Base-by-base conservation (phyloP, 345 rosid genomes). In the Psidium friedrichsthalianum region DNA sequence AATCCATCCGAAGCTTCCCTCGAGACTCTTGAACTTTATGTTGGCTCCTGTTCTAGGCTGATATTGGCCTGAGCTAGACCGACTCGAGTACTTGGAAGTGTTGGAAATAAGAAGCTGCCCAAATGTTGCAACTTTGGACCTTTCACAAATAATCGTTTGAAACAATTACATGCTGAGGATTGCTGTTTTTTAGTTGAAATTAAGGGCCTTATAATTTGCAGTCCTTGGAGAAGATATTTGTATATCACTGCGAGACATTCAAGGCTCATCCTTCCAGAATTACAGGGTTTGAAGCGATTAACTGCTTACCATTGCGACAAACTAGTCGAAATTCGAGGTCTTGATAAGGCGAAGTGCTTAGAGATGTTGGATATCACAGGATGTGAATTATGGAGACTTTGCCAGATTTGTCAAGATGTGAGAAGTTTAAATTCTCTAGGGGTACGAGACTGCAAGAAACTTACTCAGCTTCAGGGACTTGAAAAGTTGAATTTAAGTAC, bases 151-250 rank as follows among this genome's bases (percentile, higher is more conserved):
- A 61, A 29, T 29, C 22, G 36, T 29, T 0, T 29, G 1, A 61
- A 61, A 61, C 2, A 5, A 29, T 15, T 61, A 1, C 1, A 7
- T 0, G 9, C 7, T 61, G 74, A 3, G 11, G 4, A 29, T 61
- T 15, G 74, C 5, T 0, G 15, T 16, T 29, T 6, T 8, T 42
- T 61, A 29, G 42, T 61, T 15, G 74, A 61, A 29, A 61, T 61
- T 61, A 16, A 29, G 5, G 22, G 74, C 74, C 22, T 6, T 0
- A 0, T 29, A 16, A 61, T 3, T 61, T 15, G 74, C 42, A 29
- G 74, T 59, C 14, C 21, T 27, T 59, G 5, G 40, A 27, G 20
- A 3, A 7, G 16, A 6, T 61, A 29, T 0, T 0, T 29, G 29
- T 4, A 1, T 7, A 15, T 29, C 1, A 2, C 5, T 61, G 0